Percentiles rank a stretch among this genome's conserved stretches.
phyloP scores from a whole-genome alignment of 2,329 filamentous ascomycete species.

The Huntiella savannae region DNA sequence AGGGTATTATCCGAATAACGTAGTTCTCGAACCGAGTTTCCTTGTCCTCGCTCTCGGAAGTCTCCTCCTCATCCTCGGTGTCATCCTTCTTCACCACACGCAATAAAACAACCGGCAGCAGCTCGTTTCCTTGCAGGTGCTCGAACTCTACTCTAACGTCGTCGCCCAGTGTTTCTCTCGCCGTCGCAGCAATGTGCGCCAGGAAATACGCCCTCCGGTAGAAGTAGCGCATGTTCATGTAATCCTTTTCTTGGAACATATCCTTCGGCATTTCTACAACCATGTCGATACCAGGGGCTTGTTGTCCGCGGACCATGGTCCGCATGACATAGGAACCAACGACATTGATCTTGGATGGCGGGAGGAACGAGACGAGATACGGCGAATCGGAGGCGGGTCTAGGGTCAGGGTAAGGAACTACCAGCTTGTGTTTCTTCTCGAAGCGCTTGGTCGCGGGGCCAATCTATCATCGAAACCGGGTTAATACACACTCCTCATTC shows the following conservation, averaged over 20 bases:
- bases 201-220: constrained; percentile 88
- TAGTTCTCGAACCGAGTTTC: constrained; percentile 23
- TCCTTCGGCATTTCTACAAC: constrained; percentile 65
- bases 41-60: constrained; percentile 14
- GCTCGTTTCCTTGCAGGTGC: constrained; percentile 49
- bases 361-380: constrained; percentile 63
- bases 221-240: constrained; percentile 80
- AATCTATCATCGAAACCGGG: constrained; percentile 29
- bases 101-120: constrained; percentile 49
- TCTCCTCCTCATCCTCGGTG: constrained; percentile 8
- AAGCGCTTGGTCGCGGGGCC: constrained; percentile 47
- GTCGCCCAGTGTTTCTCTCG: constrained; percentile 38
- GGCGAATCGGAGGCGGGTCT: constrained; percentile 55
- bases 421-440: constrained; percentile 46
- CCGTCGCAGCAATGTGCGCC: constrained; percentile 54
- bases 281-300: constrained; percentile 51
- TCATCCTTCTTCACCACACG: constrained; percentile 16
- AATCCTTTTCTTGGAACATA: constrained; percentile 87
- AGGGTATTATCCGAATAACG: constrained; percentile 59
- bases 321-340: constrained; percentile 71
- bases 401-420: constrained; percentile 73
- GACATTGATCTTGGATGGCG: constrained; percentile 63
- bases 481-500: not conserved
- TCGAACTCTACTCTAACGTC: constrained; percentile 37
- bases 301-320: constrained; percentile 49